phyloP scores from a whole-genome alignment of 306 rosid species.

The Rosa rugosa region DNA sequence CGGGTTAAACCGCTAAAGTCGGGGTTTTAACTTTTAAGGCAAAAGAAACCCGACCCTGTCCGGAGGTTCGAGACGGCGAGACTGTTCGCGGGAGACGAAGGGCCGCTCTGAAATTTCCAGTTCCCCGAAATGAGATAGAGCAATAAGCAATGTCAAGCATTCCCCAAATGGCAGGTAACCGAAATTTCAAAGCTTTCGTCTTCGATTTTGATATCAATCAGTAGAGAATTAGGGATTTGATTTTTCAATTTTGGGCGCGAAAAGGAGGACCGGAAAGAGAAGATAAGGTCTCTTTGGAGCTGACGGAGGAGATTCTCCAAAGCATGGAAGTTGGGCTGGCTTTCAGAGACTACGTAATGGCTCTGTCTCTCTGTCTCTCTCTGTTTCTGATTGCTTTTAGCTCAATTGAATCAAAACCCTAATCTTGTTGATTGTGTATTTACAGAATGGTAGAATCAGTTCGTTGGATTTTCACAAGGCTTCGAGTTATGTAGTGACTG shows the following conservation, averaged over 20 bases:
- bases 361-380: not conserved
- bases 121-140: not conserved
- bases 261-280: constrained; percentile 70
- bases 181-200: constrained; percentile 5
- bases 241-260: constrained; percentile 4
- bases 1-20: not conserved
- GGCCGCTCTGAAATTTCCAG: not conserved
- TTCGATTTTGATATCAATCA: not conserved
- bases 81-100: not conserved
- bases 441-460: constrained; percentile 83
- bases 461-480: constrained; percentile 91
- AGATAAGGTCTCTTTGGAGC: constrained; percentile 89
- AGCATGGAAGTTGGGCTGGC: constrained; percentile 99
- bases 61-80: not conserved
- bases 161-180: constrained; percentile 51
- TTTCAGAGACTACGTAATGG: constrained; percentile 77
- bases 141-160: not conserved
- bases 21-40: not conserved
- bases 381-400: not conserved
- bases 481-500: constrained; percentile 82
- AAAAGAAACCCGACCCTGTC: not conserved
- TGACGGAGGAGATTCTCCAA: constrained; percentile 86
- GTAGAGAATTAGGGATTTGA: not conserved
- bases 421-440: not conserved
- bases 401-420: not conserved